phyloP scores from a whole-genome alignment of 371 early-diverging fungal species.

The Saksenaea oblongispora region DNA sequence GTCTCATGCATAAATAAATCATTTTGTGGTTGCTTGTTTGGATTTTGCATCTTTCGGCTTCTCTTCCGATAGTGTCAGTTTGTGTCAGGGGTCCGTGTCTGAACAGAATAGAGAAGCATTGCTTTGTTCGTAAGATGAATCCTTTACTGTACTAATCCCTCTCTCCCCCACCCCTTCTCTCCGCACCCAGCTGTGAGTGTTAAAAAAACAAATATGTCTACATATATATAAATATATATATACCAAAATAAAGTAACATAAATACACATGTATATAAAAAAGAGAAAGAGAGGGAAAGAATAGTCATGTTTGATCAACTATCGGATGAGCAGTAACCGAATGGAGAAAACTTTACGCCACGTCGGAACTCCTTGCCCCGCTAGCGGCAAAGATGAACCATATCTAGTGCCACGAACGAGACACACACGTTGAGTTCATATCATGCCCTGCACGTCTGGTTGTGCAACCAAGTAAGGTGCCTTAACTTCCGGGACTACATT shows the following conservation, averaged over 20 bases:
- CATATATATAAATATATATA: too few species aligned
- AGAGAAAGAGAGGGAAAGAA: neutral
- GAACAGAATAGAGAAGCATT: neutral
- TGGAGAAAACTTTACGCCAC: slow-evolving; percentile 1
- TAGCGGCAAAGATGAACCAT: neutral
- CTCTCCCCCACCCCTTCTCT: neutral
- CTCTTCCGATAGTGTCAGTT: slow-evolving; percentile 2
- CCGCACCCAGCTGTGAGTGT: too few species aligned
- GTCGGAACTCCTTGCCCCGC: slow-evolving; percentile 6
- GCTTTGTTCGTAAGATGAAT: neutral
- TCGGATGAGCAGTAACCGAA: neutral
- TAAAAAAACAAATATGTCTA: too few species aligned
- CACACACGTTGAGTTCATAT: neutral
- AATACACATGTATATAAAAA: too few species aligned
- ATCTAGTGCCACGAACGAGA: slow-evolving; percentile 1
- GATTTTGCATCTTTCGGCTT: slow-evolving; percentile 5
- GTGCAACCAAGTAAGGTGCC: neutral
- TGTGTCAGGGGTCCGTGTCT: neutral
- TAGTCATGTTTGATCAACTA: neutral
- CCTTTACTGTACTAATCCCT: neutral
- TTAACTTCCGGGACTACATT: neutral
- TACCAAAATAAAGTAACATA: too few species aligned
- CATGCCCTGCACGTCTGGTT: neutral
- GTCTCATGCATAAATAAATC: slow-evolving; percentile 5
- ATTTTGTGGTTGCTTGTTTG: neutral